These are phyloP conservation scores for Penicillium herquei DNA, from an alignment of 495 filamentous ascomycete species.

Conservation along the genomic window DNA sequence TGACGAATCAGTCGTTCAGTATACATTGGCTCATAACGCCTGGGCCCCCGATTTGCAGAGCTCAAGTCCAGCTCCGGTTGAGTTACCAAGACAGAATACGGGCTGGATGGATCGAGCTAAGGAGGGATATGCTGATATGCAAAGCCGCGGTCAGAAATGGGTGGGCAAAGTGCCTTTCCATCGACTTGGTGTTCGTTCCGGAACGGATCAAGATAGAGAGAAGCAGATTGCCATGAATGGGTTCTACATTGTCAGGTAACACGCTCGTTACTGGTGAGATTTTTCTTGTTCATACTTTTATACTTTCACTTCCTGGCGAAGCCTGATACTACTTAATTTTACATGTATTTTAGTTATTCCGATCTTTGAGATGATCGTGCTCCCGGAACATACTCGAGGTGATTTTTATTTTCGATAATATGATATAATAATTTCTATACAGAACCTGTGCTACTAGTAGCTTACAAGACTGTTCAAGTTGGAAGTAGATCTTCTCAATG, in stretches of 20 bases:
- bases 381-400: no score
- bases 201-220: constrained; percentile 49
- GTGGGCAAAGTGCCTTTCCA: constrained; percentile 56
- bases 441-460: no score
- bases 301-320: not conserved
- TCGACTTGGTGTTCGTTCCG: constrained; percentile 52
- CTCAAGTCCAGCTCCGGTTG: not conserved
- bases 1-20: constrained; percentile 49
- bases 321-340: not conserved
- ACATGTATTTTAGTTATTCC: not conserved
- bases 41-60: constrained; percentile 46
- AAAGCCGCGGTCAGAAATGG: constrained; percentile 45
- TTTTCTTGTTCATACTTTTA: not conserved
- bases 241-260: constrained; percentile 38
- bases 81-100: constrained; percentile 24
- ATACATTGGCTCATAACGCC: constrained; percentile 51
- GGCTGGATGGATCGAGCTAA: constrained; percentile 29
- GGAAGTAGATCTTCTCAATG: no score
- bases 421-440: not conserved
- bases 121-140: constrained; percentile 38
- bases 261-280: not conserved
- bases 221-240: constrained; percentile 34
- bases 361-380: not conserved
- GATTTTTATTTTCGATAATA: not conserved
- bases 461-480: no score